Percentiles rank a stretch among this genome's conserved stretches.
Evolutionary conservation across 73 alveolate species (phyloP).

Genomic region (Paramecium tetraurelia): DNA sequence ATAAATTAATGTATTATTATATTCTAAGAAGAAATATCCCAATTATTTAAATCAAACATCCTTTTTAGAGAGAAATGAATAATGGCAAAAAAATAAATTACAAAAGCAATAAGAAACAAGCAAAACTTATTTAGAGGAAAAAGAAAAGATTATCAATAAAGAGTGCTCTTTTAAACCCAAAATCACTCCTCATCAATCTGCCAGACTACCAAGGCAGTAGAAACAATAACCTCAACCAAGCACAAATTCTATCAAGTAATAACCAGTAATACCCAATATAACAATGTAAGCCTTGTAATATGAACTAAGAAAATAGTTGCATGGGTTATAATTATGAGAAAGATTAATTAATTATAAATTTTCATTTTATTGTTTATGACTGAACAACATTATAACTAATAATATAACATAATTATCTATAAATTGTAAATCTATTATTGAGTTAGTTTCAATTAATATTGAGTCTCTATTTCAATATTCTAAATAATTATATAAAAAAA

Average conservation of each 20-base stretch:
- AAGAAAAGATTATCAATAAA: not conserved
- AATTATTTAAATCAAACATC: not conserved
- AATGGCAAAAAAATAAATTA: conserved; percentile 7
- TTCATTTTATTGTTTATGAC: not conserved
- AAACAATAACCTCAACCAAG: not conserved
- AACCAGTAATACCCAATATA: not conserved
- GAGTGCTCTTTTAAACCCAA: not conserved
- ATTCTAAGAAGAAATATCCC: not conserved
- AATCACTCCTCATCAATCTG: not conserved
- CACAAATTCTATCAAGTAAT: not conserved
- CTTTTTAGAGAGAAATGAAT: not conserved
- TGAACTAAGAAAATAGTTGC: not conserved
- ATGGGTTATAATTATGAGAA: not conserved
- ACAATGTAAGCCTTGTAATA: not conserved
- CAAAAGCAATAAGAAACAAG: not conserved
- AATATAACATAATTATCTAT: not conserved
- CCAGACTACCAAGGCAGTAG: not conserved
- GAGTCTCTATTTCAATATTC: not conserved
- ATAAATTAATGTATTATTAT: not conserved
- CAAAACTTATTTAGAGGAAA: not conserved
- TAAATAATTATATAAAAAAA: no score
- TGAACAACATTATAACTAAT: not conserved
- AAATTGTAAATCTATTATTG: not conserved
- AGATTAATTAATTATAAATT: not conserved
- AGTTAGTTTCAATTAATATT: not conserved